Evolutionary conservation across 345 rosid species (phyloP), one percentile per base, ranked within the genome.

Genomic region (Populus deltoides): DNA sequence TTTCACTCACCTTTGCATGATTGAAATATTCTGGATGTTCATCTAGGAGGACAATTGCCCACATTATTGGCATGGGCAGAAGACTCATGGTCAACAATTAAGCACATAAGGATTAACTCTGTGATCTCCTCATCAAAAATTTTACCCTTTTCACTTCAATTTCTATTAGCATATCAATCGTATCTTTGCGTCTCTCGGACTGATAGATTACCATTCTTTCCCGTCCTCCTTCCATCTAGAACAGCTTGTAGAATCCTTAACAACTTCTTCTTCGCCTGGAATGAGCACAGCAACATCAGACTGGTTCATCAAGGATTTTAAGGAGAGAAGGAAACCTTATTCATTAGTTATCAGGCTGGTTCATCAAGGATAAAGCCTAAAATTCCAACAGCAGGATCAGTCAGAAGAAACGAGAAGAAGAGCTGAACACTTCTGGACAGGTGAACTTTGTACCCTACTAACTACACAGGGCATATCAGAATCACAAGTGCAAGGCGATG

Each of bases 61-160:
- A 86, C 81, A 76, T 84, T 10, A 66, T 72, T 43, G 10, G 66
- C 63, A 75, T 76, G 83, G 1, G 83, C 83, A 1, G 84, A 66
- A 73, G 81, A 75, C 69, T 82, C 89, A 72, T 78, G 86, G 22
- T 86, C 89, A 1, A 83, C 89, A 53, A 65, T 73, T 78, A 83
- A 70, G 78, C 77, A 73, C 75, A 73, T 29, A 27, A 83, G 41
- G 15, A 85, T 57, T 5, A 83, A 18, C 45, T 83, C 80, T 8
- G 79, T 75, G 24, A 87, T 83, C 35, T 87, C 79, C 67, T 79
- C 79, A 47, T 87, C 82, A 1, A 25, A 63, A 66, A 78, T 18
- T 31, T 53, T 22, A 20, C 85, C 85, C 29, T 82, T 68, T 38
- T 87, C 87, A 49, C 90, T 57, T 85, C 84, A 9, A 74, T 55